Evolutionary conservation across 108 stramenopile genomes (phyloP), one percentile per base, ranked within the genome.

Genomic region (Conticribra weissflogii): DNA sequence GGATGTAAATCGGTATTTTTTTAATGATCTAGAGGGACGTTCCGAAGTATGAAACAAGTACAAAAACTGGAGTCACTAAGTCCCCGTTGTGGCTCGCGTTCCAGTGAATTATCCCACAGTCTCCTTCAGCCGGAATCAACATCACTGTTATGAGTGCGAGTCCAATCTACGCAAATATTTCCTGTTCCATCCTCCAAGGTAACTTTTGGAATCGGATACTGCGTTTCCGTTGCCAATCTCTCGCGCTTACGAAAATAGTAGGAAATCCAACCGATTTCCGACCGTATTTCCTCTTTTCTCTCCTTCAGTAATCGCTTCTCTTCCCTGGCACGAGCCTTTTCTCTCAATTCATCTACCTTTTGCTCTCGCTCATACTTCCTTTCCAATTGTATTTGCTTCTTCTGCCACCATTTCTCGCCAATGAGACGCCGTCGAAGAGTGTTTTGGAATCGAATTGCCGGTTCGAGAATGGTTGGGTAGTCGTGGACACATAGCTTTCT

Each of bases 391-490:
- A 25, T 18, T 23, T 47, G 23, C 21, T 17, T 51, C 1, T 5
- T 51, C 46, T 28, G 22, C 72, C 72, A 74, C 54, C 64, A 74
- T 18, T 27, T 30, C 29, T 74, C 63, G 14, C 72, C 72, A 56
- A 74, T 33, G 46, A 74, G 48, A 46, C 63, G 72, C 14, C 72
- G 45, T 1, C 72, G 63, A 4, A 74, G 44, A 18, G 41, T 73
- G 7, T 21, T 63, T 34, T 73, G 72, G 16, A 73, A 52, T n/a
- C 57, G 54, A 31, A 73, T 49, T 1, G 58, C 58, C 3, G 72
- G 72, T 29, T 73, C 72, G 25, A 73, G 54, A 46, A 73, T 64
- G 1, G 52, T 57, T 0, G 72, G 72, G 27, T 33, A 65, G 30
- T 74, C 58, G n/a, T n/a, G n/a, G 1, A 2, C 1, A 15, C 64